Base-by-base conservation (phyloP, 352 stramenopile genomes). In the Blastocystis sp. region DNA sequence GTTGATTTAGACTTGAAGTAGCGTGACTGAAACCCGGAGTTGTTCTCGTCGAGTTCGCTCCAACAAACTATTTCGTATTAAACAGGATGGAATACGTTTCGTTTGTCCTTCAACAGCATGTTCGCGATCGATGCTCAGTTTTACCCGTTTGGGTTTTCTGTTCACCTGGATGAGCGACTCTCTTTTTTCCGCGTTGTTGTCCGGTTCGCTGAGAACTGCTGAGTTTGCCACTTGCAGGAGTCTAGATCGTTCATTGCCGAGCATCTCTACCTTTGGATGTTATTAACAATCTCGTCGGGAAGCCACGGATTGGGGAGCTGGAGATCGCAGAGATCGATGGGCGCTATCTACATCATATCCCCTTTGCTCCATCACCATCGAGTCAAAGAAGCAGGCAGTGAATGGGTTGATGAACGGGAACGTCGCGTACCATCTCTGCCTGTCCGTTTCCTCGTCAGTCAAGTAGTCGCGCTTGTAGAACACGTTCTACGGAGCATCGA, bases 261-360 rank as follows among this genome's bases (percentile, higher is more conserved):
- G 5, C 13, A 24, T 11, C 2, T n/a, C 8, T 66, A 50, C 56
- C 73, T 66, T 20, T 16, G 13, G 34, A 85, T 68, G 11, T 30
- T 41, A 9, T 37, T 1, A 5, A 85, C 39, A 2, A 85, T 20
- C 34, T 18, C 9, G 20, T 85, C 53, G 26, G 43, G 50, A 26
- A 85, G 41, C 73, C 73, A 85, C 56, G 73, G 73, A 65, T 85
- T 85, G 3, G 73, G 73, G 20, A 26, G 18, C 41, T 85, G 73
- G 20, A 85, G 39, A 20, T 41, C 20, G 8, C 30, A 24, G 3
- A 85, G 56, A n/a, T 85, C 73, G 8, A 18, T 16, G 18, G 73
- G 73, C 11, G 65, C 13, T 18, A 85, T 85, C 73, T 85, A 37
- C 43, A 18, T 3, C 3, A 24, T n/a, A 65, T 45, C 6, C 53